Evolutionary conservation across 2,329 filamentous ascomycete genomes (phyloP).

Genomic region (Hysterium pulicare): DNA sequence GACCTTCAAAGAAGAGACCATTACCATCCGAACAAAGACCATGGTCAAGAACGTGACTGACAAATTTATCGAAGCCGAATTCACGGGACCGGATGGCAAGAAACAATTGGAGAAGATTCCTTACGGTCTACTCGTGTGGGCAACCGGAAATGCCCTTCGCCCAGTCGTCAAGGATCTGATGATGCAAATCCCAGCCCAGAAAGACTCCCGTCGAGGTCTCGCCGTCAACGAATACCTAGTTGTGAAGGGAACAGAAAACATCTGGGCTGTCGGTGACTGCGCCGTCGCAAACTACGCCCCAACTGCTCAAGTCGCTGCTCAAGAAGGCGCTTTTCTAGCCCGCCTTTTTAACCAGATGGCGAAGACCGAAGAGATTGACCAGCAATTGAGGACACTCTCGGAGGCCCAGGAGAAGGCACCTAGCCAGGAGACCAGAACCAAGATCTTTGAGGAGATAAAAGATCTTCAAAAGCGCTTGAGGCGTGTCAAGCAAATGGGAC

Average conservation of each 20-base stretch:
- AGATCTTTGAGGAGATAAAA: conserved; percentile 73
- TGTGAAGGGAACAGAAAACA: conserved; percentile 92
- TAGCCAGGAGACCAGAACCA: conserved; percentile 57
- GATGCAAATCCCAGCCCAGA: conserved; percentile 86
- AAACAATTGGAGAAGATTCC: conserved; percentile 80
- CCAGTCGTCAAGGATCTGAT: conserved; percentile 89
- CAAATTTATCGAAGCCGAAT: conserved; percentile 87
- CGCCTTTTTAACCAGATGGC: conserved; percentile 99
- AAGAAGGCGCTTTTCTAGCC: conserved; percentile 93
- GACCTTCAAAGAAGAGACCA: conserved; percentile 98
- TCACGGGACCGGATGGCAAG: conserved; percentile 74
- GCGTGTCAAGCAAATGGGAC: conserved; percentile 89
- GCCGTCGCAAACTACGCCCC: conserved; percentile 96
- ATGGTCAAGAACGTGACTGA: conserved; percentile 98
- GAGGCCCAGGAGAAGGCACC: conserved; percentile 61
- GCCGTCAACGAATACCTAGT: conserved; percentile 98
- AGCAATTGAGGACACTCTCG: conserved; percentile 67
- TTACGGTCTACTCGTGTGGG: conserved; percentile 96
- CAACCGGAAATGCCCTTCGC: conserved; percentile 91
- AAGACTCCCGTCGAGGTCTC: conserved; percentile 89
- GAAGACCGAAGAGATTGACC: conserved; percentile 81
- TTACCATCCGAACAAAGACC: conserved; percentile 95
- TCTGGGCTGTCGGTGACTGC: conserved; percentile 98
- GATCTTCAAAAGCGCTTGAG: conserved; percentile 80
- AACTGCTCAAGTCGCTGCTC: conserved; percentile 91